Evolutionary conservation across 2,329 filamentous ascomycete species (phyloP).

Genomic region (Helicocarpus griseus): DNA sequence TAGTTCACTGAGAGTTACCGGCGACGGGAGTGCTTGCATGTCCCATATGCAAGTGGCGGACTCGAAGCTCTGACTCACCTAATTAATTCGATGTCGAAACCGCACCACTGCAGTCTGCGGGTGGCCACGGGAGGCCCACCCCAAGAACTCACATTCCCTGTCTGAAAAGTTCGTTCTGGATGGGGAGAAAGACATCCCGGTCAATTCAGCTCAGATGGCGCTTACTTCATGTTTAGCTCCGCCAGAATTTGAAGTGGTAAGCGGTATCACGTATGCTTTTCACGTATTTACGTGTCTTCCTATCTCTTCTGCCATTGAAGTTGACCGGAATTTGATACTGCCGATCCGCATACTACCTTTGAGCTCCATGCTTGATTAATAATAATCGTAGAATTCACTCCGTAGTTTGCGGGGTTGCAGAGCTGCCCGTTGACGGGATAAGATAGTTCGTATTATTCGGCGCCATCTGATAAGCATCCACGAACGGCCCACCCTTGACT

Average conservation of each 20-base stretch:
- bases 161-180: no score
- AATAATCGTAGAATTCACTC: neutral
- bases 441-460: neutral
- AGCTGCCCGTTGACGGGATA: neutral
- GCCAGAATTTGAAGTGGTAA: no score
- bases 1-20: no score
- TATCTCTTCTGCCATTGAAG: neutral
- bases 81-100: neutral
- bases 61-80: neutral
- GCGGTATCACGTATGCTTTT: neutral
- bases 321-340: neutral
- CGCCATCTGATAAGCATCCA: neutral
- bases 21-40: no score
- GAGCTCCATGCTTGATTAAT: no score
- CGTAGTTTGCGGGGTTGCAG: neutral
- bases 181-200: no score
- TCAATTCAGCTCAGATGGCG: no score
- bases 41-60: neutral
- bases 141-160: no score
- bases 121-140: no score
- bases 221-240: neutral
- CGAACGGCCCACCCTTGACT: neutral
- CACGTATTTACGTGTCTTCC: neutral
- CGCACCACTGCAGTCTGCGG: neutral
- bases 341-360: no score